These are phyloP conservation scores for Amanita rubescens DNA, from an alignment of 768 basidiomycete species.

Conservation along the genomic window DNA sequence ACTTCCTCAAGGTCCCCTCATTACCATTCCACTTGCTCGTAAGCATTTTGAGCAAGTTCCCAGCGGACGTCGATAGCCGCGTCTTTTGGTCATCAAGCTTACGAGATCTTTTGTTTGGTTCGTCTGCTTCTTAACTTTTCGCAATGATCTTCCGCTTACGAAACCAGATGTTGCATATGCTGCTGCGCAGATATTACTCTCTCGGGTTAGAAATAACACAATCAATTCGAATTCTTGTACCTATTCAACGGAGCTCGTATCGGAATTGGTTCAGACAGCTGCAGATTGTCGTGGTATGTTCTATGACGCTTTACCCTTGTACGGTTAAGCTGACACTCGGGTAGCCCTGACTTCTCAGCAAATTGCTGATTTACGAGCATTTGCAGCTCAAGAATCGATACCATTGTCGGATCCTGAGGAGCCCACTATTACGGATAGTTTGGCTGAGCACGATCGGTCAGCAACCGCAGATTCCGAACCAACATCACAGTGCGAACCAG, in stretches of 20 bases:
- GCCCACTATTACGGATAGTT: neutral
- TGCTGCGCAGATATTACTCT: slow-evolving; percentile 52
- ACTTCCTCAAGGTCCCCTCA: slow-evolving; percentile 80
- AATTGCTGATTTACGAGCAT: slow-evolving; percentile 14
- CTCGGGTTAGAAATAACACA: slow-evolving; percentile 34
- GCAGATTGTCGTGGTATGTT: slow-evolving; percentile 51
- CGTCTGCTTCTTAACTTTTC: slow-evolving; percentile 18
- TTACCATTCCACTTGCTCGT: slow-evolving; percentile 77
- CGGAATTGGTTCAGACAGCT: slow-evolving; percentile 40
- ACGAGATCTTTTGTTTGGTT: slow-evolving; percentile 64
- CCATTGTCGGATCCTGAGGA: slow-evolving; percentile 4
- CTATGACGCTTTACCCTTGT: neutral
- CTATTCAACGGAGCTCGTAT: slow-evolving; percentile 30
- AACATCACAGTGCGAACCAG: slow-evolving; percentile 8
- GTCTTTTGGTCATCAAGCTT: slow-evolving; percentile 63
- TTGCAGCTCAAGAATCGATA: slow-evolving; percentile 9
- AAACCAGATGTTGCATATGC: slow-evolving; percentile 33
- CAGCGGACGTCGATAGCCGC: slow-evolving; percentile 64
- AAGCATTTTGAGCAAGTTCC: slow-evolving; percentile 73
- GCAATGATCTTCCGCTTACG: slow-evolving; percentile 2
- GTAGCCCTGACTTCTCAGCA: slow-evolving; percentile 63
- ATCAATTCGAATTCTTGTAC: slow-evolving; percentile 23
- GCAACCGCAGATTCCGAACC: slow-evolving; percentile 8
- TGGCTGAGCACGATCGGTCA: slow-evolving; percentile 5
- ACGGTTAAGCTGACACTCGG: slow-evolving; percentile 1